Evolutionary conservation across 2,329 filamentous ascomycete genomes (phyloP), one percentile per base, ranked within the genome.

Genomic region (Paradendryphiella salina): DNA sequence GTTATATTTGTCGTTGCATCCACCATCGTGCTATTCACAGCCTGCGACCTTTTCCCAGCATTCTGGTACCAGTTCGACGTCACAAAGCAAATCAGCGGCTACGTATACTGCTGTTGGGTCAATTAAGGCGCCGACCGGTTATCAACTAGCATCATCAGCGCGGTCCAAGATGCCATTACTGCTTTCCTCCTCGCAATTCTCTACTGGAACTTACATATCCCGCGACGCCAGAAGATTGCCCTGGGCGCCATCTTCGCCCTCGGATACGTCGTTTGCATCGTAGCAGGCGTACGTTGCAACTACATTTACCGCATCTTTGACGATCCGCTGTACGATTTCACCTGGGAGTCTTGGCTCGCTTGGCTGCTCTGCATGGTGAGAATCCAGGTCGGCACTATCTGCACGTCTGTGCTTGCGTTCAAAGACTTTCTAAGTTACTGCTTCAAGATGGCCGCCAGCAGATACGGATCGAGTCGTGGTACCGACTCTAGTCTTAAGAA

Each of bases 171-270:
- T 10, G 34, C 60, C 7, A 40, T 63, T 28, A 47, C 56, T 3
- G 52, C 57, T 0, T 23, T 61, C 3, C 44, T 65, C 4, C 62
- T 61, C 3, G 57, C 53, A 10, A 39, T 59, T 3, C 42, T 65
- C 13, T 63, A 58, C 32, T 65, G 59, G 62, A 58, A 64, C 15
- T 15, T 62, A 5, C 50, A 61, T 11, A 58, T 64, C 9, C 54
- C 61, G 1, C 8, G 45, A n/a, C 53, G 54, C 2, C 52, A 63
- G 15, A 64, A 64, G 20, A 15, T 60, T 2, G 54, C 57, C 6
- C 41, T 65, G 0, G 52, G 52, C 5, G 49, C 48, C 4, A 55
- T 65, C 13, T 63, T 63, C 38, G 58, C 56, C 4, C 46, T 57
- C 9, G 55, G 49, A 3, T 63, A 64, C 35, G 18, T 46, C 2